Percentiles rank a stretch among this genome's conserved stretches.
Conservation (phyloP, 2,329 filamentous ascomycete species). For the Cordyceps farinosa region DNA sequence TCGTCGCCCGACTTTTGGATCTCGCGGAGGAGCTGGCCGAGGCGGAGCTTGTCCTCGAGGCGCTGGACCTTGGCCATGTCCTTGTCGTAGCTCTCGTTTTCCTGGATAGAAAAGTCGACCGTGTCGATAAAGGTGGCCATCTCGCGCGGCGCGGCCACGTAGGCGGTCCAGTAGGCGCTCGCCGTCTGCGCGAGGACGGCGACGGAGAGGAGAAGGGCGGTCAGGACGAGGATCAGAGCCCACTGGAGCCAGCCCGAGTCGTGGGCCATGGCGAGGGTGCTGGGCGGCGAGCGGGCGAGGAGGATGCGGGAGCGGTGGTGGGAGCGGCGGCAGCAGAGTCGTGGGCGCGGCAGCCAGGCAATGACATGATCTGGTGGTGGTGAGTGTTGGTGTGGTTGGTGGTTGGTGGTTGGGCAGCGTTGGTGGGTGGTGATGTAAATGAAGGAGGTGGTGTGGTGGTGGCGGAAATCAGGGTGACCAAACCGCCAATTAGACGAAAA, state of each 20-base stretch:
- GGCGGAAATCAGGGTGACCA: background rate
- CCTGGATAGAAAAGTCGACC: slow-evolving; percentile 58
- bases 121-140: slow-evolving; percentile 56
- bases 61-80: slow-evolving; percentile 56
- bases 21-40: slow-evolving; percentile 55
- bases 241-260: slow-evolving; percentile 48
- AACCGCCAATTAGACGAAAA: slow-evolving; percentile 5
- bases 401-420: slow-evolving; percentile 10
- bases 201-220: slow-evolving; percentile 54
- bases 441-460: background rate
- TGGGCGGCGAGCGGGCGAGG: slow-evolving; percentile 19
- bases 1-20: slow-evolving; percentile 60
- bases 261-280: slow-evolving; percentile 41
- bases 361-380: slow-evolving; percentile 11
- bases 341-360: background rate
- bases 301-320: background rate
- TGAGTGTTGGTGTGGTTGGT: background rate
- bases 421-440: slow-evolving; percentile 12
- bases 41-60: slow-evolving; percentile 60
- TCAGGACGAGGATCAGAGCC: slow-evolving; percentile 55
- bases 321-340: background rate
- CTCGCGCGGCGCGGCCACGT: slow-evolving; percentile 55
- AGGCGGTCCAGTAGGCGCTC: slow-evolving; percentile 52
- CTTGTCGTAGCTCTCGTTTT: slow-evolving; percentile 62
- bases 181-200: slow-evolving; percentile 52